Base-by-base conservation (phyloP, 176 grass and related monocot genomes). In the Musa schizocarpa region DNA sequence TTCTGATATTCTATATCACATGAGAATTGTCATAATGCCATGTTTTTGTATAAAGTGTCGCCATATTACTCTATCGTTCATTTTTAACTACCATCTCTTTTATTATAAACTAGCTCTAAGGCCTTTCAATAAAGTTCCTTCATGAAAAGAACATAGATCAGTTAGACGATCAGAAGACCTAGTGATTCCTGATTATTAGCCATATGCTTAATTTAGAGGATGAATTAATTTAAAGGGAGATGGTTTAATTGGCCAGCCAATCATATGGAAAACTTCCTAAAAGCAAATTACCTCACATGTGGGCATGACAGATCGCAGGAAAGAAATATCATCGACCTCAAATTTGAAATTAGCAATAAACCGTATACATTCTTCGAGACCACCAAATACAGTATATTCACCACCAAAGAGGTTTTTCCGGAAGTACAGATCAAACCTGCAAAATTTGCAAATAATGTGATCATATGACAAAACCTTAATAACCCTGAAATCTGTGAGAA, bases 311-410 rank as follows among this genome's bases (percentile, higher is more conserved):
- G 85, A 87, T 6, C 72, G 85, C 52, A 87, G 49, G 26, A 75
- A 87, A 11, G 70, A 72, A 54, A 87, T 83, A 12, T 87, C 85
- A 29, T 76, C 76, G 26, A 80, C 80, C 26, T 76, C 64, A 13
- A 87, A 71, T 72, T 83, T 79, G 25, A 87, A 87, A 83, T 83
- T 87, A 52, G 85, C 85, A 65, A 87, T 71, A 25, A 87, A 79
- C 10, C 85, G 26, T 79, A 87, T 80, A 57, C 85, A 87, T 71
- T 87, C 85, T 71, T 87, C 85, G 53, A 87, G 85, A 43, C 85
- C 85, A 56, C 64, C 85, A 58, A 87, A 87, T 54, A 87, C 72
- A 25, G 85, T 80, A 26, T 80, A 87, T 79, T 87, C 85, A 72
- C 85, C 85, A 56, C 85, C 72, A 52, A 83, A 87, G 4, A 80